Conservation (phyloP, 23 red algal species). For the Gracilaria gracilis region DNA sequence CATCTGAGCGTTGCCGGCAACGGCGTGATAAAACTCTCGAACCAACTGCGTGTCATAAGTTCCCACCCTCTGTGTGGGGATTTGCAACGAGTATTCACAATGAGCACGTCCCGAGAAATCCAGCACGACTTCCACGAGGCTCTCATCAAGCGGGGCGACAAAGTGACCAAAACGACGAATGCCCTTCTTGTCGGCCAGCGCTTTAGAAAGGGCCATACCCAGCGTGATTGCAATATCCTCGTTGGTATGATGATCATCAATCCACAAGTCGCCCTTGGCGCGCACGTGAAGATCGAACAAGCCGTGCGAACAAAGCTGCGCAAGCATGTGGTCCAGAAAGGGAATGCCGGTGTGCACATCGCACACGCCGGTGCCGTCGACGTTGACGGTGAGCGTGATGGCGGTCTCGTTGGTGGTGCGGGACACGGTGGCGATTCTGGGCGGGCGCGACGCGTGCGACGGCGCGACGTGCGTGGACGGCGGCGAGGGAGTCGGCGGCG, state of each 20-base stretch:
- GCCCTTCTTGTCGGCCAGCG: slow-evolving; percentile 88
- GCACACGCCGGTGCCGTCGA: slow-evolving; percentile 89
- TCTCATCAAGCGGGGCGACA: slow-evolving; percentile 95
- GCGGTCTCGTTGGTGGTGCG: slow-evolving; percentile 87
- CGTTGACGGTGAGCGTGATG: slow-evolving; percentile 73
- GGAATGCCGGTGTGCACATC: slow-evolving; percentile 92
- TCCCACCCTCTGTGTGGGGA: slow-evolving; percentile 92
- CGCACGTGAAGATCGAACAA: slow-evolving; percentile 89
- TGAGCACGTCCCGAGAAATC: slow-evolving; percentile 92
- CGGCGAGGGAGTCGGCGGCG: neutral
- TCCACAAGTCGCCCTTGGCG: slow-evolving; percentile 94
- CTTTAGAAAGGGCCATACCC: slow-evolving; percentile 88
- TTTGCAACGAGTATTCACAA: slow-evolving; percentile 71
- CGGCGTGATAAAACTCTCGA: slow-evolving; percentile 89
- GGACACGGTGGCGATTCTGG: slow-evolving; percentile 70
- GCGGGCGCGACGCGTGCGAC: neutral
- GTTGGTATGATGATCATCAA: slow-evolving; percentile 99
- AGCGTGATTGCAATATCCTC: slow-evolving; percentile 98
- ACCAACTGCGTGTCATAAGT: slow-evolving; percentile 98
- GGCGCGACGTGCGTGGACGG: neutral
- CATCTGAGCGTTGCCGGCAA: slow-evolving; percentile 89
- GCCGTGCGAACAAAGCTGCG: slow-evolving; percentile 93
- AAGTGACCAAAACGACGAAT: slow-evolving; percentile 97
- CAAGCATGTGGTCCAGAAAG: slow-evolving; percentile 98
- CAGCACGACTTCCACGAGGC: slow-evolving; percentile 93